Percentiles rank a stretch among this genome's conserved stretches.
Evolutionary conservation across 1,284 basidiomycete species (phyloP).

Genomic region (Pholiota adiposa): DNA sequence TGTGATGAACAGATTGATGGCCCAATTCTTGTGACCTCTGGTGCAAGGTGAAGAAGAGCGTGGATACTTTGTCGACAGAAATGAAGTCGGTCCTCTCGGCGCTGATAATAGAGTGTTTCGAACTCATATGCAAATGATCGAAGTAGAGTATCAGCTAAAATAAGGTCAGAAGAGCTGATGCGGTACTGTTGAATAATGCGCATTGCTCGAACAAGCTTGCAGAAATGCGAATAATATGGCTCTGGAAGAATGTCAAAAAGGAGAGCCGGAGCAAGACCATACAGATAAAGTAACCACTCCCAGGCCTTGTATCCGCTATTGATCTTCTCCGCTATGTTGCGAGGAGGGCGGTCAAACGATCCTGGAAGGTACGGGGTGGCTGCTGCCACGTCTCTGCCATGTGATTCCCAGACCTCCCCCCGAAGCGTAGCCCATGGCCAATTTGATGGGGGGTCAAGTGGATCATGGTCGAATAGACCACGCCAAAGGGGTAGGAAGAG

Average conservation of each 20-base stretch:
- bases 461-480: slow-evolving; percentile 21
- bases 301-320: slow-evolving; percentile 39
- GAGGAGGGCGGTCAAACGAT: slow-evolving; percentile 36
- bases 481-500: slow-evolving; percentile 21
- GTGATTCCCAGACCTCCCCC: slow-evolving; percentile 29
- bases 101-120: slow-evolving; percentile 33
- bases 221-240: slow-evolving; percentile 12
- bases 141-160: slow-evolving; percentile 3
- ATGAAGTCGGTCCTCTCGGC: slow-evolving; percentile 28
- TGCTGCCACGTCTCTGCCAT: slow-evolving; percentile 33
- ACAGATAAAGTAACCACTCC: slow-evolving; percentile 17
- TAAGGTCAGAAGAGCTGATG: slow-evolving; percentile 4
- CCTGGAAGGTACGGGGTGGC: slow-evolving; percentile 32
- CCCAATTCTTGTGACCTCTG: slow-evolving; percentile 30
- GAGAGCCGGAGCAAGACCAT: slow-evolving; percentile 15
- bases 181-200: slow-evolving; percentile 16
- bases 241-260: slow-evolving; percentile 16
- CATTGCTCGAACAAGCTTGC: slow-evolving; percentile 16
- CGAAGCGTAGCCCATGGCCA: slow-evolving; percentile 40
- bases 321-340: slow-evolving; percentile 39
- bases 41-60: slow-evolving; percentile 27
- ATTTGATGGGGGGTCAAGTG: slow-evolving; percentile 19
- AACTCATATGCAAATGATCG: slow-evolving; percentile 25
- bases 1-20: background rate
- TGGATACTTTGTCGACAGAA: slow-evolving; percentile 36